phyloP scores from a whole-genome alignment of 768 basidiomycete species.

The Boletus sp. region DNA sequence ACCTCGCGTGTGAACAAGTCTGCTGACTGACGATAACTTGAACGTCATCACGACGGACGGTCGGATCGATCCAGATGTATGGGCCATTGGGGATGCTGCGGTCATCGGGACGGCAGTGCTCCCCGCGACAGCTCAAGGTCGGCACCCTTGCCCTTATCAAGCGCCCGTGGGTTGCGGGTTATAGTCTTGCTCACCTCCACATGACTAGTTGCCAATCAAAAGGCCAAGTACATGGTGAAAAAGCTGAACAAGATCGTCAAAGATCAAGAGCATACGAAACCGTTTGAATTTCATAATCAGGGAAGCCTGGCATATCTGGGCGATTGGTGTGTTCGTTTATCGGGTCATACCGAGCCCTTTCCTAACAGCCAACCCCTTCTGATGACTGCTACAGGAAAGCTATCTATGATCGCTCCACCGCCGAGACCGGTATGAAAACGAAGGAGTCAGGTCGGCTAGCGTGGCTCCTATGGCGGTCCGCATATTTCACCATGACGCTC shows the following conservation, averaged over 20 bases:
- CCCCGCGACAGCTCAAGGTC: conserved; percentile 85
- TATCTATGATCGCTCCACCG: conserved; percentile 63
- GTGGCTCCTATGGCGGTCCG: conserved; percentile 78
- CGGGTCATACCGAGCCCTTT: neutral
- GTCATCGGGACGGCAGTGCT: conserved; percentile 53
- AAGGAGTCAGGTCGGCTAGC: conserved; percentile 67
- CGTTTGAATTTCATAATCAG: conserved; percentile 68
- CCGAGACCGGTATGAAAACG: conserved; percentile 46
- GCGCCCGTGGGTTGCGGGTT: conserved; percentile 21
- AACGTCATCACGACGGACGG: conserved; percentile 57
- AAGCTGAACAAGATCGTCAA: conserved; percentile 63
- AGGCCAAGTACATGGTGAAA: conserved; percentile 64
- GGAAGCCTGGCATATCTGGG: conserved; percentile 82
- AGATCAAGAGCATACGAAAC: conserved; percentile 41
- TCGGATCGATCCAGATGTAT: conserved; percentile 62
- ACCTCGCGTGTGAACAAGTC: conserved; percentile 25
- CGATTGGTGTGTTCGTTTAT: conserved; percentile 50
- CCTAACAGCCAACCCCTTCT: conserved; percentile 2
- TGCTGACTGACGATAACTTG: conserved; percentile 54
- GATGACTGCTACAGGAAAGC: conserved; percentile 53
- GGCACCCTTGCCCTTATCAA: conserved; percentile 15
- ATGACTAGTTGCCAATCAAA: conserved; percentile 66
- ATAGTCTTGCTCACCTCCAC: conserved; percentile 4
- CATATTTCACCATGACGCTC: conserved; percentile 76
- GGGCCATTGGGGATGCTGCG: conserved; percentile 79